Conservation (phyloP, 768 basidiomycete genomes). For the Rhodotorula diobovata region DNA sequence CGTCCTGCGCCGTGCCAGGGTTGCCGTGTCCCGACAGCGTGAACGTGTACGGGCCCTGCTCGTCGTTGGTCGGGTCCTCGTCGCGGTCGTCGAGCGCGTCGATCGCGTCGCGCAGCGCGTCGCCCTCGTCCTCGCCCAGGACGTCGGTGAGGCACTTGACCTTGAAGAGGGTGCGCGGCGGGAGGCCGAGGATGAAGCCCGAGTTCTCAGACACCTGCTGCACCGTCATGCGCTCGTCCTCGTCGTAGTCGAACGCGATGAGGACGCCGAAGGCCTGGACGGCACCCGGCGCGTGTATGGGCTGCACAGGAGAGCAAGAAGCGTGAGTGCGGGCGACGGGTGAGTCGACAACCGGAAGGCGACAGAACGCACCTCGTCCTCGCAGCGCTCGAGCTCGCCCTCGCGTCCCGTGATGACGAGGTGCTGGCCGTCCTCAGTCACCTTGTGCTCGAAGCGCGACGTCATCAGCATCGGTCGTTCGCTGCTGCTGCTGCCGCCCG, state of each 20-base stretch:
- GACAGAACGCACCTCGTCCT: conserved; percentile 64
- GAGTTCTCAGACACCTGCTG: conserved; percentile 81
- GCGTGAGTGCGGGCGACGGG: background rate
- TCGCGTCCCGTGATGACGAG: conserved; percentile 63
- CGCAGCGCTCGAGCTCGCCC: conserved; percentile 62
- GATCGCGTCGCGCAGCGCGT: conserved; percentile 67
- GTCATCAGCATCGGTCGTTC: conserved; percentile 50
- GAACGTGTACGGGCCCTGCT: conserved; percentile 60
- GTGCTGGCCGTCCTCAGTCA: conserved; percentile 65
- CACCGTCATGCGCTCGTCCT: conserved; percentile 59
- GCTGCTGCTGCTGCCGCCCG: conserved; percentile 5
- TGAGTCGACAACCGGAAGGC: background rate
- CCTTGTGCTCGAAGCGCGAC: conserved; percentile 61
- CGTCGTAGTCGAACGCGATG: conserved; percentile 62
- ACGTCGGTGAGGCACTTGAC: conserved; percentile 69
- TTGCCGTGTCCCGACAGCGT: conserved; percentile 66
- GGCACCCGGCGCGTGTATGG: conserved; percentile 74
- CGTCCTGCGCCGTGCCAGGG: conserved; percentile 54
- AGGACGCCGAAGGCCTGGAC: conserved; percentile 80
- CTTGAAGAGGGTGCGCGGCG: conserved; percentile 65
- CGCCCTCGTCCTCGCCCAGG: conserved; percentile 62
- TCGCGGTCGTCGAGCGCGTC: conserved; percentile 60
- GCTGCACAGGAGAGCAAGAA: conserved; percentile 49
- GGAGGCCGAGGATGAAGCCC: conserved; percentile 66
- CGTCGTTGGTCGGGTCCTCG: conserved; percentile 45